Base-by-base conservation (phyloP, 1,284 basidiomycete genomes). In the Coniophora puteana region DNA sequence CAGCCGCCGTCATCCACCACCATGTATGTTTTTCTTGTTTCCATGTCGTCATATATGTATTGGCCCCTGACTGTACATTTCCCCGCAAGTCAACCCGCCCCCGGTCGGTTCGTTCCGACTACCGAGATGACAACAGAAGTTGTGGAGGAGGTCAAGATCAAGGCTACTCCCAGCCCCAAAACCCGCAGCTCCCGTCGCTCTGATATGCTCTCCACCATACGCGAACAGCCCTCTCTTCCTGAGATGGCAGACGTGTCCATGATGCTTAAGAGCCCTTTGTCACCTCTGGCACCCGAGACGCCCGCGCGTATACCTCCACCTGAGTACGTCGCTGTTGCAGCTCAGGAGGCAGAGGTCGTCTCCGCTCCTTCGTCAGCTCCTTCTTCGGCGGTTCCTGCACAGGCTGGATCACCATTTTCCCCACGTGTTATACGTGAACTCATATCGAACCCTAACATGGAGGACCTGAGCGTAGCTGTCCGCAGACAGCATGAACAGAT, bases 241-340 rank as follows among this genome's bases (percentile, higher is more conserved):
- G 74, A 78, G 35, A 50, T 61, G 28, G 63, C 61, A 29, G 69
- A 75, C 39, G 69, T 76, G 11, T 78, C 76, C 7, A 63, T 63
- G 44, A 71, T 74, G 56, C 61, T 78, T 44, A 76, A 74, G 48
- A 59, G 65, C n/a, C 61, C 64, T n/a, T n/a, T n/a, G n/a, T n/a
- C n/a, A n/a, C 56, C 59, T 33, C 36, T 59, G 13, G 59, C 62
- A 12, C 57, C 60, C 8, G 31, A 17, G 8, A 17, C 30, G 18
- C 24, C 26, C n/a, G 31, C 41, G 18, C n/a, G n/a, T n/a, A n/a
- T n/a, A n/a, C n/a, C n/a, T n/a, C n/a, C n/a, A n/a, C n/a, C n/a
- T n/a, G n/a, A n/a, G n/a, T n/a, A n/a, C n/a, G n/a, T n/a, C n/a
- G n/a, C n/a, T n/a, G n/a, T n/a, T n/a, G n/a, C n/a, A n/a, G n/a